Base-by-base conservation (phyloP, 2,329 filamentous ascomycete species). In the Monilinia aucupariae region DNA sequence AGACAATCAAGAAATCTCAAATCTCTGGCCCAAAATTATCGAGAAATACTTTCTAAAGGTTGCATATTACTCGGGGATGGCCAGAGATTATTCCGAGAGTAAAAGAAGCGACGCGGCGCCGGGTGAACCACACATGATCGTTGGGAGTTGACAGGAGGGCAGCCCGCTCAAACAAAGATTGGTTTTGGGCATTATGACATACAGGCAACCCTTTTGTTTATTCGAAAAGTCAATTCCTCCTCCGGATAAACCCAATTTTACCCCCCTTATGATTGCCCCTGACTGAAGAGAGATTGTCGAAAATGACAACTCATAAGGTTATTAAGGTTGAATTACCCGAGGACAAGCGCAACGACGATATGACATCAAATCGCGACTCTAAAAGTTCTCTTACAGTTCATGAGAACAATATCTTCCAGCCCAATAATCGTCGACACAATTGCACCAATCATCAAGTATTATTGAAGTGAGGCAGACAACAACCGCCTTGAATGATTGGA, bases 381-480 rank as follows among this genome's bases (percentile, higher is more conserved):
- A 47, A 43, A 20, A 13, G 6, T n/a, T 47, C 27, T 22, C 25
- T 43, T 5, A 4, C 53, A 32, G 4, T 56, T 56, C 27, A 32
- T 20, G 25, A 3, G 4, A 56, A 20, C 6, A 34, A 1, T 17
- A 34, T 17, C 3, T 22, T 22, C 6, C n/a, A 45, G 27, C 39
- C 2, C 10, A 13, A 41, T 2, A 49, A 17, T 10, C 27, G 12
- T 50, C 25, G 22, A 43, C 34, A 25, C 3, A 41, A 17, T 20
- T 20, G 20, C 27, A 30, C 20, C 47, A 30, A 41, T 41, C 20
- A 53, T 25, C 25, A 25, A 17, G 4, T 22, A 22, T 30, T 43
- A 12, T 3, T 20, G 41, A 60, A 60, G 34, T 53, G 58, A 60
- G 58, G 58, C 58, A 27, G 37, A 32, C 34, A 32, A n/a, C 13